These are phyloP conservation scores for Mycena epipterygia DNA, from an alignment of 768 basidiomycete species.

Conservation along the genomic window DNA sequence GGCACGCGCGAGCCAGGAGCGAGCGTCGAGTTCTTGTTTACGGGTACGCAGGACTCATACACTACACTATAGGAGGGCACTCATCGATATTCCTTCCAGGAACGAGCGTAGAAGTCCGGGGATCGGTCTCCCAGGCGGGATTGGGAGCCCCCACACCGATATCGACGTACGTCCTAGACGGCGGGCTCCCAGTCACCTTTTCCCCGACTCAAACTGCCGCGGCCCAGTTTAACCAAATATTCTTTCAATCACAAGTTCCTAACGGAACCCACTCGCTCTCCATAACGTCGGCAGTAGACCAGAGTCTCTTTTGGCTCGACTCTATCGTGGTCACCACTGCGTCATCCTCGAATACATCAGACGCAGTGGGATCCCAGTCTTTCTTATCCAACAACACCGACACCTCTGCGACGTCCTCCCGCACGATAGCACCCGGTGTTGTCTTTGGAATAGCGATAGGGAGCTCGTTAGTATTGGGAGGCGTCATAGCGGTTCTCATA, in stretches of 20 bases:
- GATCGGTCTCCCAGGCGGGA: background rate
- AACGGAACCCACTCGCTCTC: background rate
- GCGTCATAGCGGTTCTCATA: background rate
- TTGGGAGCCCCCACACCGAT: background rate
- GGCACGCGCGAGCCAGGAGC: background rate
- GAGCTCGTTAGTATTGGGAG: background rate
- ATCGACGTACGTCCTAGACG: background rate
- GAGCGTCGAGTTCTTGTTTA: background rate
- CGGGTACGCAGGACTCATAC: background rate
- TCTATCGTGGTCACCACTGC: background rate
- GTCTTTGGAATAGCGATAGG: constrained; percentile 6
- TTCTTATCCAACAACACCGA: background rate
- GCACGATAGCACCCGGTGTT: background rate
- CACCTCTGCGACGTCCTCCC: background rate
- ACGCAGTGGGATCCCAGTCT: background rate
- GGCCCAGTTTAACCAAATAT: background rate
- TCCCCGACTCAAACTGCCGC: background rate
- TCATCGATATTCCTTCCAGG: background rate
- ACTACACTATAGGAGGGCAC: background rate
- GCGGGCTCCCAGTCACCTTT: background rate
- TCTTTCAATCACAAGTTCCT: background rate
- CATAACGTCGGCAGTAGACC: background rate
- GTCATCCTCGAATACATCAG: background rate
- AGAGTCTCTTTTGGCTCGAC: background rate
- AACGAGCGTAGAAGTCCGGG: background rate